These are phyloP conservation scores for Aegilops sharonensis DNA, from an alignment of 176 grass and related monocot species.

Conservation along the genomic window DNA sequence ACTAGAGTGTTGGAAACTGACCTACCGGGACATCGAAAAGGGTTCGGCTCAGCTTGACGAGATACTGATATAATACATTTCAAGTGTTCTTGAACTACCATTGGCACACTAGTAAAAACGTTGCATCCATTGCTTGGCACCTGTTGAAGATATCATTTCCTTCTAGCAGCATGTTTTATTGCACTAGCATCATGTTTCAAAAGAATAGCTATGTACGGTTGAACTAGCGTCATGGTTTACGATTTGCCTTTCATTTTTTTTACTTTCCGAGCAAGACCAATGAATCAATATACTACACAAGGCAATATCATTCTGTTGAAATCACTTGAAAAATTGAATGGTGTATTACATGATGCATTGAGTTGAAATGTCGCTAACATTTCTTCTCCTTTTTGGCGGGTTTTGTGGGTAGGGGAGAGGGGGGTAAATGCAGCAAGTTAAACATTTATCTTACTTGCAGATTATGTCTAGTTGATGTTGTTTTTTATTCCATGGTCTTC, in stretches of 20 bases:
- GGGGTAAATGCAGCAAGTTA: too few relatives aligned
- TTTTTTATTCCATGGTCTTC: too few relatives aligned
- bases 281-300: not conserved
- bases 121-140: not conserved
- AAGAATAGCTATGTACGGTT: not conserved
- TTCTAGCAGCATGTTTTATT: not conserved
- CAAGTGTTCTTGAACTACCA: not conserved
- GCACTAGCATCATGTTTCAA: not conserved
- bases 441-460: too few relatives aligned
- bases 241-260: constrained; percentile 11
- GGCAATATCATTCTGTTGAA: not conserved
- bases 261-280: not conserved
- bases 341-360: too few relatives aligned
- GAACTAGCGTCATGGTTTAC: not conserved
- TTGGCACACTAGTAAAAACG: not conserved
- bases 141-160: not conserved
- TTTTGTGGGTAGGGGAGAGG: too few relatives aligned
- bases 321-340: not conserved
- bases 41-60: not conserved
- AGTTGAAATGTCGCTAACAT: too few relatives aligned
- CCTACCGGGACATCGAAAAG: not conserved
- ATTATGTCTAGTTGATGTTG: too few relatives aligned
- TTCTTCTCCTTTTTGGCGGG: too few relatives aligned
- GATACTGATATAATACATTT: constrained; percentile 7
- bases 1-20: not conserved